Percentiles rank a stretch among this genome's conserved stretches.
These are phyloP conservation scores for Sordariomycetes sp. DNA, from an alignment of 2,329 filamentous ascomycete species.

Conservation along the genomic window DNA sequence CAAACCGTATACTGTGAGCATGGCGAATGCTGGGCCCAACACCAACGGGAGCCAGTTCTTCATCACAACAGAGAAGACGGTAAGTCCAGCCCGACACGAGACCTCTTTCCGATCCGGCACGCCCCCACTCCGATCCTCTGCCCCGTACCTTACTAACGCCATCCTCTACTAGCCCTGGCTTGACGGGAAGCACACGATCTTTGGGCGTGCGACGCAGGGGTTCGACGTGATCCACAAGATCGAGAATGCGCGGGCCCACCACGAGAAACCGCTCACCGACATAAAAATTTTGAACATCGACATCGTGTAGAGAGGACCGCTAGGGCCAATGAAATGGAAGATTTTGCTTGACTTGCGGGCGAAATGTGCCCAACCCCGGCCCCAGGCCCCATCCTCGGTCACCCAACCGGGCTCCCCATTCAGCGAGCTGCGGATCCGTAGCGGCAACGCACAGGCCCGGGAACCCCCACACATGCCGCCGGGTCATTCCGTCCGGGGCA, in stretches of 20 bases:
- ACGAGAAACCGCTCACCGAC: conserved; percentile 92
- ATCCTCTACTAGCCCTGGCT: conserved; percentile 60
- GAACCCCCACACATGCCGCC: not conserved
- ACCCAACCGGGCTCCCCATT: not conserved
- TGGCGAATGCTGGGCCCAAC: conserved; percentile 93
- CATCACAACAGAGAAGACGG: conserved; percentile 92
- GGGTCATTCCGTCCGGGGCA: not conserved
- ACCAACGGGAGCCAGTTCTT: conserved; percentile 98
- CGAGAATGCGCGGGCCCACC: conserved; percentile 74
- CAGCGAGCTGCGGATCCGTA: not conserved
- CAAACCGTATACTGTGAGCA: conserved; percentile 89
- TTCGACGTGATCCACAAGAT: conserved; percentile 94
- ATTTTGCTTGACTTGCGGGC: not conserved
- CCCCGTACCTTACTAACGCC: not conserved
- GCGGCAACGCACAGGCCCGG: not conserved
- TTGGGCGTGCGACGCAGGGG: conserved; percentile 79
- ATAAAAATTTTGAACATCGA: conserved; percentile 93
- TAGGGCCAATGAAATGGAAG: not conserved
- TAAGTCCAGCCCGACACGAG: conserved; percentile 14
- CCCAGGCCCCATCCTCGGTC: not conserved
- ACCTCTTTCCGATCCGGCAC: not conserved
- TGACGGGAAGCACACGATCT: conserved; percentile 92
- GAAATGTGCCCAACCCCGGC: not conserved
- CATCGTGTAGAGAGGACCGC: conserved; percentile 24
- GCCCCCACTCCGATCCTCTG: not conserved